These are phyloP conservation scores for Mycosphaerella arachidis DNA, from an alignment of 2,329 filamentous ascomycete species.

Conservation along the genomic window DNA sequence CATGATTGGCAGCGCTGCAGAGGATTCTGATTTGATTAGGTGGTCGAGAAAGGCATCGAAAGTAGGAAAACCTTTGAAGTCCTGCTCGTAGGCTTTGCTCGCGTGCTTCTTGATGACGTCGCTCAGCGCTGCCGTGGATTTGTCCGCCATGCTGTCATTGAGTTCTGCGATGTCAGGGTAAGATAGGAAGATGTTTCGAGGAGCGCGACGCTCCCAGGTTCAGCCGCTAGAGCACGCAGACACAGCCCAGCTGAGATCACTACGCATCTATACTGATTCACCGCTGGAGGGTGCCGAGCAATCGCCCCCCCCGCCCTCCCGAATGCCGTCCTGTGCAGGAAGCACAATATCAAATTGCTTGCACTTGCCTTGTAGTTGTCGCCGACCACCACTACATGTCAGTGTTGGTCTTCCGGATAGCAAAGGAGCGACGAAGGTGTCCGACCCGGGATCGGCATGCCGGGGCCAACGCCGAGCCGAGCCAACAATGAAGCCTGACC, in stretches of 20 bases:
- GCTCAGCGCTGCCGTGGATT: conserved; percentile 1
- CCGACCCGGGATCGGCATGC: not conserved
- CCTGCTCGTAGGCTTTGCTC: conserved; percentile 20
- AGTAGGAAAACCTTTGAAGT: not conserved
- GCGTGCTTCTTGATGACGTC: conserved; percentile 24
- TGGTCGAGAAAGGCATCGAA: conserved; percentile 46
- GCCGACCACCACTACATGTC: not conserved
- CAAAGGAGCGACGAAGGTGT: not conserved
- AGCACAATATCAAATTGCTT: too few species aligned
- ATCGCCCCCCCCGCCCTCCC: too few species aligned
- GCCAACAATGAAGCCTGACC: not conserved
- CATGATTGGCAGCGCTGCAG: conserved; percentile 19
- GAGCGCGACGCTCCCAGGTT: not conserved
- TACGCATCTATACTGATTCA: too few species aligned
- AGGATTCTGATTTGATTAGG: conserved; percentile 19
- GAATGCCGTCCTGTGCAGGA: too few species aligned
- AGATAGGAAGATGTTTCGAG: not conserved
- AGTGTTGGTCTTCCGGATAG: not conserved
- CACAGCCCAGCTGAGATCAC: not conserved
- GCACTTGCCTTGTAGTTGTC: too few species aligned
- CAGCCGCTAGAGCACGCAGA: not conserved
- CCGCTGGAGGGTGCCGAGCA: too few species aligned
- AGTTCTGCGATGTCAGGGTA: not conserved
- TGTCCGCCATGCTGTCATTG: conserved; percentile 1
- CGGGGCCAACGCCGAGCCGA: not conserved